Conservation (phyloP, 140 eudicot genomes). For the Bidens hawaiensis region DNA sequence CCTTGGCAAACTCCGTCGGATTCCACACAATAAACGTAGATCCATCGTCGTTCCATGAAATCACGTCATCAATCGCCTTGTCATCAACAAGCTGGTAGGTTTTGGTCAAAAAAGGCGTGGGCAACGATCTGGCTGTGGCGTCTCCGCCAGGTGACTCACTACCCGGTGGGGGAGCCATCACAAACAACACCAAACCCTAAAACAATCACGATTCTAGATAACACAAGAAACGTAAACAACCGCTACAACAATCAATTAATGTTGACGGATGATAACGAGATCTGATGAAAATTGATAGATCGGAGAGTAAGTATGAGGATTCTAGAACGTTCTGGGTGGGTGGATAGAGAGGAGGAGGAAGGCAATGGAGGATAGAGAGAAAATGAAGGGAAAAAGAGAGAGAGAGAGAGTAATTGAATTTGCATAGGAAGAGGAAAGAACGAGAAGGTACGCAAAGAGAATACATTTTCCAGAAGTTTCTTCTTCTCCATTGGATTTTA, state of each 20-base stretch:
- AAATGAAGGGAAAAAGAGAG: background rate
- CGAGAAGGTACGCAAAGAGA: slow-evolving; percentile 23
- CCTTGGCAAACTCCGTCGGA: slow-evolving; percentile 72
- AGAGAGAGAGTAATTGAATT: slow-evolving; percentile 5
- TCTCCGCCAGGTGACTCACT: too few relatives aligned
- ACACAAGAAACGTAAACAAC: too few relatives aligned
- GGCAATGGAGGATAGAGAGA: background rate
- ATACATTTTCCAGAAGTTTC: slow-evolving; percentile 35
- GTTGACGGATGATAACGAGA: slow-evolving; percentile 1
- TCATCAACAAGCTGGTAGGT: slow-evolving; percentile 85
- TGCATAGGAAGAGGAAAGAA: slow-evolving; percentile 11
- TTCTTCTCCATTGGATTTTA: slow-evolving; percentile 3
- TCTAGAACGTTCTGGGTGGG: slow-evolving; percentile 58
- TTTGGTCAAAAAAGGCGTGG: slow-evolving; percentile 83
- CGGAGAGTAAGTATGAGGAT: slow-evolving; percentile 21
- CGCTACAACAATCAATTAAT: background rate
- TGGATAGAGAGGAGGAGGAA: background rate
- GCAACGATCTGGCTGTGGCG: slow-evolving; percentile 50
- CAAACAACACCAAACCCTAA: too few relatives aligned
- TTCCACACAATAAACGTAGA: slow-evolving; percentile 84
- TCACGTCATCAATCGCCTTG: slow-evolving; percentile 47
- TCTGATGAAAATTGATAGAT: background rate
- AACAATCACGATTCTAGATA: too few relatives aligned
- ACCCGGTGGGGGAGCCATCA: too few relatives aligned
- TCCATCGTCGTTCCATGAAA: slow-evolving; percentile 94